Evolutionary conservation across 2,329 filamentous ascomycete genomes (phyloP).

Genomic region (Colletotrichum euphorbiae): DNA sequence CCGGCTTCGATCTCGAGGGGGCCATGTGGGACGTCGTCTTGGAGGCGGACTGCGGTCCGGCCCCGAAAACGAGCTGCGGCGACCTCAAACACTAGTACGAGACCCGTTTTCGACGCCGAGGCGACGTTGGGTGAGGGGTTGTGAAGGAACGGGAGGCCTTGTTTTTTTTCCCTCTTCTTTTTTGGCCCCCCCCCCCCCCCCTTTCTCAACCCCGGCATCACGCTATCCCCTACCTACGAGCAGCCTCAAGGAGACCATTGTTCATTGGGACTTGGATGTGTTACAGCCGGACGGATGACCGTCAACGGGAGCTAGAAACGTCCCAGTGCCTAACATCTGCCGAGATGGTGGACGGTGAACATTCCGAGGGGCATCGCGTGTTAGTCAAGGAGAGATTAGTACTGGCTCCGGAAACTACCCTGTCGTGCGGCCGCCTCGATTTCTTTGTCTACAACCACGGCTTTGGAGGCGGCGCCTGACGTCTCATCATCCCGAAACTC

Average conservation of each 20-base stretch:
- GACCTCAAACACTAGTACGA: conserved; percentile 47
- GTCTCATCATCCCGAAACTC: background rate
- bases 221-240: background rate
- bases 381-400: conserved; percentile 2
- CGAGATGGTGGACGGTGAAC: background rate
- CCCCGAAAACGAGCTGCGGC: conserved; percentile 42
- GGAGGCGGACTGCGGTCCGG: conserved; percentile 44
- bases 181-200: too few species aligned
- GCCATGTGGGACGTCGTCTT: conserved; percentile 49
- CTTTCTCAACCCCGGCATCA: background rate
- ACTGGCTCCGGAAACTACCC: background rate
- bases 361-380: background rate
- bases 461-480: conserved; percentile 4
- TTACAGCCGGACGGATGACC: background rate
- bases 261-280: background rate
- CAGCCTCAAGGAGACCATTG: too few species aligned
- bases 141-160: background rate
- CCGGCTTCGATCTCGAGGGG: conserved; percentile 50
- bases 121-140: conserved; percentile 6
- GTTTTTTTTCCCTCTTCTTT: background rate
- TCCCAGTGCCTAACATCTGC: background rate
- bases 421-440: background rate
- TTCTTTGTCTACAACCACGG: background rate
- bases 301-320: conserved; percentile 6
- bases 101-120: conserved; percentile 24